Percentiles rank a stretch among this genome's conserved stretches.
Evolutionary conservation across 1,284 basidiomycete genomes (phyloP).

Genomic region (Sporisorium graminicola): DNA sequence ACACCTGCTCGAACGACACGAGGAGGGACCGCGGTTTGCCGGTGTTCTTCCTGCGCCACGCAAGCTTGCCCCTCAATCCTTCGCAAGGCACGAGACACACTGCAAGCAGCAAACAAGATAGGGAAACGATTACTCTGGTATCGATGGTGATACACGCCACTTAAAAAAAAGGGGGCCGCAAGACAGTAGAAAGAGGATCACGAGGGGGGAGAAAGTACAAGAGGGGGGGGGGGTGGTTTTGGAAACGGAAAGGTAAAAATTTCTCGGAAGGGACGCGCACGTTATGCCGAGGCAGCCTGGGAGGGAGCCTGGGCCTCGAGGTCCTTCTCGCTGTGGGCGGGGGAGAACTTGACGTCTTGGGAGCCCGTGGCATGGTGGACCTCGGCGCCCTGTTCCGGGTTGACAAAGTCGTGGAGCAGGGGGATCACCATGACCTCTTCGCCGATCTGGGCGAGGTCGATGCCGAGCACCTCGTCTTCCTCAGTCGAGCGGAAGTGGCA

Average conservation of each 20-base stretch:
- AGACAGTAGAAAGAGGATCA: neutral
- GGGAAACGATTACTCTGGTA: constrained; percentile 1
- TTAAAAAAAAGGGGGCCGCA: neutral
- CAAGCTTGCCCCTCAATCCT: no score
- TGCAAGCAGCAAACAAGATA: neutral
- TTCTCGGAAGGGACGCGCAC: no score
- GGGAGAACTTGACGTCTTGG: constrained; percentile 29
- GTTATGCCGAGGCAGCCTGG: no score
- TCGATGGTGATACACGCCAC: neutral
- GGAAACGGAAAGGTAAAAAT: no score
- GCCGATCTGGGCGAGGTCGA: constrained; percentile 93
- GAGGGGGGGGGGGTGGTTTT: no score
- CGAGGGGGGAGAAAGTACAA: neutral
- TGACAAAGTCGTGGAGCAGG: constrained; percentile 28
- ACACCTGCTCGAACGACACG: no score
- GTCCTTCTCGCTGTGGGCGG: constrained; percentile 41
- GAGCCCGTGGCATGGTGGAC: constrained; percentile 19
- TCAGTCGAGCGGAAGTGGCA: constrained; percentile 83
- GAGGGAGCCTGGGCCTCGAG: constrained; percentile 23
- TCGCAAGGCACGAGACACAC: no score
- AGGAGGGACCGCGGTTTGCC: no score
- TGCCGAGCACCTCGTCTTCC: constrained; percentile 89
- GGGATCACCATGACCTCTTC: constrained; percentile 72
- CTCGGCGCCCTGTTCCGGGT: constrained; percentile 35
- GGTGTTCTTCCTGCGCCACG: no score